Conservation (phyloP, 1,139 yeast genomes). For the Petasospora fabianii region DNA sequence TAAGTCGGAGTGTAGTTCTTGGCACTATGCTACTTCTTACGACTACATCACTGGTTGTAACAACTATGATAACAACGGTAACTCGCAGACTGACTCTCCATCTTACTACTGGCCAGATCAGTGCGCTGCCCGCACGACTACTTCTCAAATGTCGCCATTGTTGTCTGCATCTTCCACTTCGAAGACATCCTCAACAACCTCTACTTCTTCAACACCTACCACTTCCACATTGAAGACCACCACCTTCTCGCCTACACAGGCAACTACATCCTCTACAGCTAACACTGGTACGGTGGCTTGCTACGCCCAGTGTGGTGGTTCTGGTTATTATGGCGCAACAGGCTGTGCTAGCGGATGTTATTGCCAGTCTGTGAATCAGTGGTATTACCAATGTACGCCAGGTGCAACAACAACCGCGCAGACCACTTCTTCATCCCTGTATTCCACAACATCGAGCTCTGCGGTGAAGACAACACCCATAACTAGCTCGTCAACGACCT, state of each 20-base stretch:
- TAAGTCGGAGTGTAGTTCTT: slow-evolving; percentile 16
- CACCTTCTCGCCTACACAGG: not conserved
- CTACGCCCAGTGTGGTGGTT: slow-evolving; percentile 32
- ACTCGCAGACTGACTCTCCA: slow-evolving; percentile 17
- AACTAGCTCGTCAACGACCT: slow-evolving; percentile 2
- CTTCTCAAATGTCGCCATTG: too few relatives aligned
- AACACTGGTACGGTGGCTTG: not conserved
- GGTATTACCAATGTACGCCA: slow-evolving; percentile 14
- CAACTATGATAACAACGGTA: slow-evolving; percentile 15
- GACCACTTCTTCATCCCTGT: too few relatives aligned
- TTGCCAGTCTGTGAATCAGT: slow-evolving; percentile 19
- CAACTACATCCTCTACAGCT: slow-evolving; percentile 1
- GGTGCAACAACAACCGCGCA: slow-evolving; percentile 8
- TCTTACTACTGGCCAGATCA: slow-evolving; percentile 14
- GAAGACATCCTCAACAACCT: slow-evolving; percentile 4
- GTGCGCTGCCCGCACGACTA: slow-evolving; percentile 7
- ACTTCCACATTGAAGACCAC: slow-evolving; percentile 5
- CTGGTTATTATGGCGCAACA: slow-evolving; percentile 25
- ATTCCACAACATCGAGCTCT: slow-evolving; percentile 16
- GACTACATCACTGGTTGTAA: slow-evolving; percentile 23
- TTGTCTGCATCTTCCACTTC: slow-evolving; percentile 1
- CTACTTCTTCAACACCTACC: slow-evolving; percentile 3
- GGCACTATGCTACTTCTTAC: slow-evolving; percentile 20
- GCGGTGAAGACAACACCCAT: not conserved
- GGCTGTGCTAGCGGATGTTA: slow-evolving; percentile 26